phyloP scores from a whole-genome alignment of 805 yeast genomes.

The Kazachstania psychrophila region DNA sequence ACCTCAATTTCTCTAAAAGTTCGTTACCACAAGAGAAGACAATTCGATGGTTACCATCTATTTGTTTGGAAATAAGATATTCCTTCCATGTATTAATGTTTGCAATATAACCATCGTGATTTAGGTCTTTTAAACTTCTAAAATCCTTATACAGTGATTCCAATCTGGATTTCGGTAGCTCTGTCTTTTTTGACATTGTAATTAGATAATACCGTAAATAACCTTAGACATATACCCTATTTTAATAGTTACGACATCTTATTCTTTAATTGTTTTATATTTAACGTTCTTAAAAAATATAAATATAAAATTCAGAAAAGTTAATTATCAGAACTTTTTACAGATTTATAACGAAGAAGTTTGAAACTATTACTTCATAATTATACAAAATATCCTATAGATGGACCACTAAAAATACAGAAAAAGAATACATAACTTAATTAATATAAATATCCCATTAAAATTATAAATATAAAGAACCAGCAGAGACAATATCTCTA shows the following conservation, averaged over 20 bases:
- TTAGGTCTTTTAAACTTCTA: slow-evolving; percentile 29
- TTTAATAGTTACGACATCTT: too few species aligned
- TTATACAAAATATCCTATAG: too few species aligned
- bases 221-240: too few species aligned
- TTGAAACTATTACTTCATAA: too few species aligned
- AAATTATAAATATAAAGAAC: slow-evolving; percentile 61
- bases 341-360: too few species aligned
- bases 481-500: slow-evolving; percentile 94
- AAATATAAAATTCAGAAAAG: too few species aligned
- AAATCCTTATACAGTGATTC: slow-evolving; percentile 35
- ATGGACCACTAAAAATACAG: too few species aligned
- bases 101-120: slow-evolving; percentile 36
- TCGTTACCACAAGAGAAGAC: slow-evolving; percentile 23
- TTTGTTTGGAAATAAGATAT: slow-evolving; percentile 12
- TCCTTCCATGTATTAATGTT: slow-evolving; percentile 33
- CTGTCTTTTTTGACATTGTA: neutral
- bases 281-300: too few species aligned
- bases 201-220: too few species aligned
- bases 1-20: slow-evolving; percentile 20
- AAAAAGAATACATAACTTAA: too few species aligned
- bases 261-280: too few species aligned
- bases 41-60: slow-evolving; percentile 10
- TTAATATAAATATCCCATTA: neutral
- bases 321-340: too few species aligned
- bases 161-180: slow-evolving; percentile 30